phyloP scores from a whole-genome alignment of 1,284 basidiomycete genomes.

The Heterobasidion parviporum region DNA sequence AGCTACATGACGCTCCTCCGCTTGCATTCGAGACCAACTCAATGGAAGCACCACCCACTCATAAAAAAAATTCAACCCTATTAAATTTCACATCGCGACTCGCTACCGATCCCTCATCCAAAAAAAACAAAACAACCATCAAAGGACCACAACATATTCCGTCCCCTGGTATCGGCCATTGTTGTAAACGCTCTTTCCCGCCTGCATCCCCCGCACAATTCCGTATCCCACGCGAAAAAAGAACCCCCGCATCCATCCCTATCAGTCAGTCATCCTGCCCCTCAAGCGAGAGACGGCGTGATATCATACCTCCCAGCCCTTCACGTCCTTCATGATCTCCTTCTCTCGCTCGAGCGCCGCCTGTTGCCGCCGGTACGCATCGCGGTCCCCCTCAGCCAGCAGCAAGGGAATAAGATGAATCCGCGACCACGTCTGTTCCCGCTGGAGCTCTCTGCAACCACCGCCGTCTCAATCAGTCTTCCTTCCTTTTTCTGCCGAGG shows the following conservation, averaged over 20 bases:
- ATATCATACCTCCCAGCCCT: conserved; percentile 79
- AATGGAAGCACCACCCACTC: background rate
- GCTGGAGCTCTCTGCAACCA: conserved; percentile 73
- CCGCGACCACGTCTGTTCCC: conserved; percentile 94
- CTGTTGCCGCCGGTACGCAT: conserved; percentile 75
- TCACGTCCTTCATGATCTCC: conserved; percentile 94
- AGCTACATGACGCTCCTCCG: background rate
- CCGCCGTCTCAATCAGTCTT: conserved; percentile 8
- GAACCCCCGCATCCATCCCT: conserved; percentile 8
- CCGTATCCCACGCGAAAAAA: background rate
- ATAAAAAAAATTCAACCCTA: background rate
- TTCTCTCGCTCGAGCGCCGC: conserved; percentile 79
- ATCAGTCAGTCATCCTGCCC: conserved; percentile 13
- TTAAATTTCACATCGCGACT: background rate
- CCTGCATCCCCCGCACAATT: conserved; percentile 27
- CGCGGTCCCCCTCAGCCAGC: conserved; percentile 90
- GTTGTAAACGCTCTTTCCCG: conserved; percentile 83
- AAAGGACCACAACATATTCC: conserved; percentile 53
- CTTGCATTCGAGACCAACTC: background rate
- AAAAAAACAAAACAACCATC: conserved; percentile 16
- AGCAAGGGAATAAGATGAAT: conserved; percentile 92
- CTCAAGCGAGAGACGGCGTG: background rate
- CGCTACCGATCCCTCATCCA: too few species aligned
- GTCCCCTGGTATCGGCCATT: conserved; percentile 70
- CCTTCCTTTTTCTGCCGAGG: conserved; percentile 26